Percentiles rank a stretch among this genome's conserved stretches.
These are phyloP conservation scores for Starmerella floricola DNA, from an alignment of 805 yeast genomes.

Conservation along the genomic window DNA sequence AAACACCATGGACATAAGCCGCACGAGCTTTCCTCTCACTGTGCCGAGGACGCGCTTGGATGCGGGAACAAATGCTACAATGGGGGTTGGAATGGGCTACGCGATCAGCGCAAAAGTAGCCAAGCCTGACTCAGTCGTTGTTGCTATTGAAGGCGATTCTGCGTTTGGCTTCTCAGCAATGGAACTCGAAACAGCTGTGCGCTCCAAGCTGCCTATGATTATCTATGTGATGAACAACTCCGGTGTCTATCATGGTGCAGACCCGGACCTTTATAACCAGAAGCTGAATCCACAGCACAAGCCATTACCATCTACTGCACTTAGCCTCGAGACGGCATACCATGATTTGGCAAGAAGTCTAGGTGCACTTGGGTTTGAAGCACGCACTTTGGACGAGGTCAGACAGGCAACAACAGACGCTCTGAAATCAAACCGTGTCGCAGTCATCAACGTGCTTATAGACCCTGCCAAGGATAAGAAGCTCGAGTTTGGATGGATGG, in stretches of 20 bases:
- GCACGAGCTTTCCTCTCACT: constrained; percentile 46
- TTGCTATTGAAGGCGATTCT: constrained; percentile 63
- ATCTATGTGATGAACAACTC: constrained; percentile 60
- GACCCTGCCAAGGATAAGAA: constrained; percentile 45
- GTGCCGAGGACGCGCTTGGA: constrained; percentile 47
- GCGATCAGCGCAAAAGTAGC: constrained; percentile 50
- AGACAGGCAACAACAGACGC: constrained; percentile 29
- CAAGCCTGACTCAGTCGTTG: constrained; percentile 34
- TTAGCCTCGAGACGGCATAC: constrained; percentile 45
- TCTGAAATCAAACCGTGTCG: constrained; percentile 30
- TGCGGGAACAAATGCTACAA: constrained; percentile 67
- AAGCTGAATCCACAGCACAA: constrained; percentile 4
- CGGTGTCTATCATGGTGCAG: constrained; percentile 59
- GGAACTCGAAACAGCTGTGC: constrained; percentile 58
- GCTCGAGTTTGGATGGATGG: constrained; percentile 59
- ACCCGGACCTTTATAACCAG: constrained; percentile 25
- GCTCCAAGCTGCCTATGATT: constrained; percentile 42
- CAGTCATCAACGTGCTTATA: constrained; percentile 49
- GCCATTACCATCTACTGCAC: constrained; percentile 46
- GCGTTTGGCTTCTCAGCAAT: constrained; percentile 66
- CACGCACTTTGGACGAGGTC: constrained; percentile 35
- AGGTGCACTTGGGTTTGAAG: constrained; percentile 46
- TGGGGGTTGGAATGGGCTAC: constrained; percentile 66
- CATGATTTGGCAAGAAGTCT: constrained; percentile 44
- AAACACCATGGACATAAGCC: constrained; percentile 60